Conservation (phyloP, 192 early-diverging fungal species). For the Haplosporangium gracile region DNA sequence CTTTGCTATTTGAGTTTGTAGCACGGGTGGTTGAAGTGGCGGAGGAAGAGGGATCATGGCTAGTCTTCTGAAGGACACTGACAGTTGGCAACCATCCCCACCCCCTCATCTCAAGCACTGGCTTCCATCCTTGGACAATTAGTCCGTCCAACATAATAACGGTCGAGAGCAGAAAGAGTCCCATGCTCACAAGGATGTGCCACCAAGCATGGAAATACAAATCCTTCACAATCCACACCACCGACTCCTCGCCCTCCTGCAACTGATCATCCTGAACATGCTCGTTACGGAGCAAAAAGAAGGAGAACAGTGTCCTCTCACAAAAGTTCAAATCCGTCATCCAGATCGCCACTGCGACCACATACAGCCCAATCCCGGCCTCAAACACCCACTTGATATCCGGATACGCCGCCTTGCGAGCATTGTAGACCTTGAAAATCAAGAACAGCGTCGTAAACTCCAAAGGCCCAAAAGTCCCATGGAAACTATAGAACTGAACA, state of each 20-base stretch:
- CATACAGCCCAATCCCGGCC: conserved; percentile 33
- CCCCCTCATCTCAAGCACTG: conserved; percentile 32
- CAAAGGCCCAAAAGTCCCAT: conserved; percentile 36
- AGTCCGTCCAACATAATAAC: conserved; percentile 62
- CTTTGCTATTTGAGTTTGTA: not conserved
- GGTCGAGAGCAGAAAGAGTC: conserved; percentile 68
- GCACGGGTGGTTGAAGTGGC: not conserved
- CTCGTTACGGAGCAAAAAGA: conserved; percentile 33
- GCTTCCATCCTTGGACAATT: conserved; percentile 40
- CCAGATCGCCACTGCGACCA: conserved; percentile 41
- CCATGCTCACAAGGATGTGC: conserved; percentile 72
- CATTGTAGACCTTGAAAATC: conserved; percentile 40
- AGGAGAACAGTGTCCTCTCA: conserved; percentile 16
- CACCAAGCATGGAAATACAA: conserved; percentile 72
- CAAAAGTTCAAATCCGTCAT: conserved; percentile 54
- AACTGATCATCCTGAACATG: conserved; percentile 27
- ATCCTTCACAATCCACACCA: conserved; percentile 59
- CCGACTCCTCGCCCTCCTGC: conserved; percentile 38
- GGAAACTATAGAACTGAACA: conserved; percentile 45
- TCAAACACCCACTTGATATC: conserved; percentile 51
- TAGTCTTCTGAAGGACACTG: conserved; percentile 4
- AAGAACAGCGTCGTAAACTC: conserved; percentile 33
- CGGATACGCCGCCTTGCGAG: conserved; percentile 33
- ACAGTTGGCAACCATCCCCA: conserved; percentile 46
- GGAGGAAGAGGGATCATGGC: not conserved